A percentile compares a stretch with the other conserved stretches of the same genome.
These are phyloP conservation scores for Mucor plumbeus DNA, from an alignment of 371 early-diverging fungal genomes.

Conservation along the genomic window DNA sequence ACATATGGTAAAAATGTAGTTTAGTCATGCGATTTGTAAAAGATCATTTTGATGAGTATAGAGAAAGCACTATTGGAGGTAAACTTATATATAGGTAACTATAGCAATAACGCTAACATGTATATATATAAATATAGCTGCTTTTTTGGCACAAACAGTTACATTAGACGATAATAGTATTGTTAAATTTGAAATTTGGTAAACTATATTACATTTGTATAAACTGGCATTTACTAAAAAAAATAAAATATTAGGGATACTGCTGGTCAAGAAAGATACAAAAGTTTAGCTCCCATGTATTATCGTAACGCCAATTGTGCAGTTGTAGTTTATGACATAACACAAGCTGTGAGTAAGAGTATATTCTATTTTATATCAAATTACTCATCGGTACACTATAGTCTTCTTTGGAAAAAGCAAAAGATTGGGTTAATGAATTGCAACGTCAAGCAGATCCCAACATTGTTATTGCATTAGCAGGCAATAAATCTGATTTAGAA, in stretches of 20 bases:
- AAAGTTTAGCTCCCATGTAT: constrained; percentile 98
- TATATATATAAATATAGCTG: constrained; percentile 52
- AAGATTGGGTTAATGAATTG: constrained; percentile 97
- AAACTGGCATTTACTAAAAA: not conserved
- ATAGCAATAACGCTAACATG: not conserved
- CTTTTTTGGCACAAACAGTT: constrained; percentile 80
- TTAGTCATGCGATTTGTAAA: constrained; percentile 95
- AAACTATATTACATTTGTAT: constrained; percentile 13
- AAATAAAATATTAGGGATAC: constrained; percentile 76
- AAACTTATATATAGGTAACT: constrained; percentile 18
- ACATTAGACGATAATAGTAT: constrained; percentile 69
- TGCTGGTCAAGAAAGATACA: constrained; percentile 93
- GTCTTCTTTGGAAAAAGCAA: constrained; percentile 95
- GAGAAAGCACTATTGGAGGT: constrained; percentile 98
- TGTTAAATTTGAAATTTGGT: constrained; percentile 89
- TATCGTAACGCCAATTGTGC: constrained; percentile 98
- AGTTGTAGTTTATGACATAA: constrained; percentile 97
- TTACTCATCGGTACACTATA: constrained; percentile 19
- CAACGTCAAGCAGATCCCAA: constrained; percentile 93
- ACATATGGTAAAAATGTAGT: constrained; percentile 44
- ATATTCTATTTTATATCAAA: constrained; percentile 3
- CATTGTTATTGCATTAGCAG: constrained; percentile 96
- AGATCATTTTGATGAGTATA: constrained; percentile 96
- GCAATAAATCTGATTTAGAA: constrained; percentile 91
- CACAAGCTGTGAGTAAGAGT: constrained; percentile 71